phyloP scores from a whole-genome alignment of 768 basidiomycete genomes.

The Podaxis sp. region DNA sequence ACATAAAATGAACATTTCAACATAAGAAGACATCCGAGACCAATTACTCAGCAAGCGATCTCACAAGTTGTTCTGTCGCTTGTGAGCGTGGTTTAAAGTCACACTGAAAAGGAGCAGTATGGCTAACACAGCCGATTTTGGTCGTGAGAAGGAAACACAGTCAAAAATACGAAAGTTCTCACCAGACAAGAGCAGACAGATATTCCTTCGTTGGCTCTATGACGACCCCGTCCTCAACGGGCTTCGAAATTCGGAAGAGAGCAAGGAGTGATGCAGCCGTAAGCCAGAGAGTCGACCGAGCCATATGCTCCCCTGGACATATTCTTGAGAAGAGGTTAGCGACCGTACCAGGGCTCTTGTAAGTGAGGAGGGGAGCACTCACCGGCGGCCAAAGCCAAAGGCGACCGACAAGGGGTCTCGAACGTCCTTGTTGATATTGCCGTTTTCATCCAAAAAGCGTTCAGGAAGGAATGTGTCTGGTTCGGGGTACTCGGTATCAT shows the following conservation, averaged over 20 bases:
- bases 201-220: conserved; percentile 22
- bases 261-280: conserved; percentile 31
- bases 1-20: background rate
- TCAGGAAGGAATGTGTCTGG: conserved; percentile 43
- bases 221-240: conserved; percentile 24
- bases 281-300: conserved; percentile 27
- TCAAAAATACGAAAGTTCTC: background rate
- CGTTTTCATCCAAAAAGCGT: conserved; percentile 42
- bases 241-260: conserved; percentile 31
- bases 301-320: conserved; percentile 38
- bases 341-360: background rate
- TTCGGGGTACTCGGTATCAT: conserved; percentile 18
- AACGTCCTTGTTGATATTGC: conserved; percentile 29
- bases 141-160: background rate
- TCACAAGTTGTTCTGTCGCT: conserved; percentile 20
- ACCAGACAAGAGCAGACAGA: conserved; percentile 23
- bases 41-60: conserved; percentile 16
- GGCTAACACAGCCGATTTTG: conserved; percentile 19
- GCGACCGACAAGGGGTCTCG: conserved; percentile 34
- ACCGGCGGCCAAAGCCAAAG: conserved; percentile 43
- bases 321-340: conserved; percentile 23
- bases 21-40: background rate
- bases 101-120: conserved; percentile 28
- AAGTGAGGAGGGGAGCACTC: background rate
- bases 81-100: conserved; percentile 27